A percentile compares a stretch with the other conserved stretches of the same genome.
phyloP scores from a whole-genome alignment of 306 rosid genomes.

The Datisca glomerata region DNA sequence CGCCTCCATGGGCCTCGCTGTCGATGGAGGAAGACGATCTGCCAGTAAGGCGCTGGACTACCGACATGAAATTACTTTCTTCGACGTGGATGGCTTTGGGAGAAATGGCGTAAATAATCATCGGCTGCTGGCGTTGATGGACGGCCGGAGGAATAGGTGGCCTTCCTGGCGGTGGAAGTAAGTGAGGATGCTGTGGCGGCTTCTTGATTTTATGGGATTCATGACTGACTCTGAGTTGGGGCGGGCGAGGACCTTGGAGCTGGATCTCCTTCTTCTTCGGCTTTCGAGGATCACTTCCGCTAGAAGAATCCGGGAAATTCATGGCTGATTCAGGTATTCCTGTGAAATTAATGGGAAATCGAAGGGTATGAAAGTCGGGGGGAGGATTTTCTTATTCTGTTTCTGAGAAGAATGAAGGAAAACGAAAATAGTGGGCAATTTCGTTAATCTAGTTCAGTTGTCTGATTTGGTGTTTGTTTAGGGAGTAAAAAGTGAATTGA shows the following conservation, averaged over 20 bases:
- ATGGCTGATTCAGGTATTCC: too few species aligned
- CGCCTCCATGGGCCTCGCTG: constrained; percentile 13
- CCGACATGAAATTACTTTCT: constrained; percentile 62
- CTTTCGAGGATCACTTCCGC: constrained; percentile 21
- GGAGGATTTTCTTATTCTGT: background rate
- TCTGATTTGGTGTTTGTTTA: too few species aligned
- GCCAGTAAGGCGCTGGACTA: constrained; percentile 91
- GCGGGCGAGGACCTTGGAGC: constrained; percentile 72
- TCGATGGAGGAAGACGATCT: constrained; percentile 22
- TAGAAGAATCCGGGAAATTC: constrained; percentile 33
- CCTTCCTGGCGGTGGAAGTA: constrained; percentile 5
- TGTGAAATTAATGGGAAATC: too few species aligned
- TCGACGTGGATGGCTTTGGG: constrained; percentile 64
- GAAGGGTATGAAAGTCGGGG: background rate
- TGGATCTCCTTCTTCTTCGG: constrained; percentile 41
- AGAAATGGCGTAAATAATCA: constrained; percentile 79
- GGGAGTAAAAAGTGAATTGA: background rate
- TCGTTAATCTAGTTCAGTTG: background rate
- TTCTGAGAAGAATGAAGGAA: background rate
- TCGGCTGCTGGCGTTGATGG: constrained; percentile 30
- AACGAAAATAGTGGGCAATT: background rate
- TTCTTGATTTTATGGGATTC: constrained; percentile 68
- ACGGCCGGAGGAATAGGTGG: constrained; percentile 1
- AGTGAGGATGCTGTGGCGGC: constrained; percentile 51
- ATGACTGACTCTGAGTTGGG: constrained; percentile 62